Conservation (phyloP, 371 early-diverging fungal species). For the Rhizopus arrhizus region DNA sequence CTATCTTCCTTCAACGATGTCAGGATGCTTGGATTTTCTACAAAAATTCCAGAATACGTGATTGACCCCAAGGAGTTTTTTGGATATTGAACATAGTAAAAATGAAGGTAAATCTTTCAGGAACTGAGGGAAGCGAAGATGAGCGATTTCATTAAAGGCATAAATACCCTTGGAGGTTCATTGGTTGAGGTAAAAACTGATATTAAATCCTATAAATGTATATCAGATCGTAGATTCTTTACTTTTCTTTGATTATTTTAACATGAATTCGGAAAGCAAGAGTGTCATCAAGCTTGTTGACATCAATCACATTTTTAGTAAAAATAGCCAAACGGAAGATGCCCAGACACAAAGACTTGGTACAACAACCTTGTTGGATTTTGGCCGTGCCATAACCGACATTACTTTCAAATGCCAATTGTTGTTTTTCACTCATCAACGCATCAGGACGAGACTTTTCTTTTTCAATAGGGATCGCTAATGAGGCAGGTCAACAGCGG, state of each 20-base stretch:
- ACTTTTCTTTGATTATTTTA: too few species aligned
- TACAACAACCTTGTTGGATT: conserved; percentile 13
- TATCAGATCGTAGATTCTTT: too few species aligned
- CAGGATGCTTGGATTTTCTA: conserved; percentile 27
- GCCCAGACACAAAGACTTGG: conserved; percentile 17
- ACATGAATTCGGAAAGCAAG: conserved; percentile 31
- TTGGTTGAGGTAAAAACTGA: conserved; percentile 26
- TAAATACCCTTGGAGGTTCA: conserved; percentile 28
- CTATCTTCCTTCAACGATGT: conserved; percentile 26
- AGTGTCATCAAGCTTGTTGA: conserved; percentile 30
- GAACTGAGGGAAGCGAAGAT: conserved; percentile 30
- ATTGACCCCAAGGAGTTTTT: conserved; percentile 26
- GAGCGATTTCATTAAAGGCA: conserved; percentile 32
- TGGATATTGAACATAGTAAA: conserved; percentile 27
- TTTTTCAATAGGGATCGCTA: conserved; percentile 31
- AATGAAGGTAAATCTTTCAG: conserved; percentile 28
- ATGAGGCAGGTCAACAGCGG: conserved; percentile 32
- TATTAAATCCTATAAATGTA: too few species aligned
- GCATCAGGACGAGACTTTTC: conserved; percentile 35
- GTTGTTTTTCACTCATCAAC: conserved; percentile 28
- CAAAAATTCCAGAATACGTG: conserved; percentile 29
- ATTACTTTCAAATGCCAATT: conserved; percentile 18
- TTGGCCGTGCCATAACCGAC: conserved; percentile 22
- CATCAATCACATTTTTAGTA: conserved; percentile 32
- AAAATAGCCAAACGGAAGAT: conserved; percentile 30